Conservation (phyloP, 139 green algal genomes). For the Chlorella vulgaris region DNA sequence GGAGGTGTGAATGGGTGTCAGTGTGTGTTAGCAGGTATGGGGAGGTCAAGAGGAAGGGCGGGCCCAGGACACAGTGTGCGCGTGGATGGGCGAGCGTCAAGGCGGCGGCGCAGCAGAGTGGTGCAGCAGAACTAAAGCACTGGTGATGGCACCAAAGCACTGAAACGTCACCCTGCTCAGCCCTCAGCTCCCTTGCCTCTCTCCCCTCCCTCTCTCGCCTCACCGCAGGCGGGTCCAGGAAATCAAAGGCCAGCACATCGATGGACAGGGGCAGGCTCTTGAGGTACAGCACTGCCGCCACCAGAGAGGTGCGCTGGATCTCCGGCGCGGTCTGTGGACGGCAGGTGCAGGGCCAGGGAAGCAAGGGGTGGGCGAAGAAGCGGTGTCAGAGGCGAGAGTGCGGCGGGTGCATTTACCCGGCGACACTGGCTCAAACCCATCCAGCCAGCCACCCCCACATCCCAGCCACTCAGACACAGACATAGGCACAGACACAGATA, state of each 20-base stretch:
- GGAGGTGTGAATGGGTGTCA: background rate
- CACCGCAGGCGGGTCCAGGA: conserved; percentile 84
- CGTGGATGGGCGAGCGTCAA: background rate
- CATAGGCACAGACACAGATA: too few relatives aligned
- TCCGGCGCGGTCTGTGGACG: conserved; percentile 76
- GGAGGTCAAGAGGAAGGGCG: too few relatives aligned
- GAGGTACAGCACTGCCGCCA: conserved; percentile 88
- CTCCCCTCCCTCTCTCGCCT: background rate
- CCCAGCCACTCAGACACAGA: too few relatives aligned
- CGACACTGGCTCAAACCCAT: too few relatives aligned
- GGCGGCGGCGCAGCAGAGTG: too few relatives aligned
- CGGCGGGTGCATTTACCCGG: background rate
- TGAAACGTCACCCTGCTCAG: too few relatives aligned
- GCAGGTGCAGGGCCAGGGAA: background rate
- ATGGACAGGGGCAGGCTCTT: conserved; percentile 84
- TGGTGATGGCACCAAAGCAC: too few relatives aligned
- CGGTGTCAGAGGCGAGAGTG: background rate
- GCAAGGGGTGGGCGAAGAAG: background rate
- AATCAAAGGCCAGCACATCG: conserved; percentile 95
- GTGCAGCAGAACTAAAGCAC: too few relatives aligned
- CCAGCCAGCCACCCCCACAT: too few relatives aligned
- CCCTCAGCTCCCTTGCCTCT: background rate
- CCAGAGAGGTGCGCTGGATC: conserved; percentile 91
- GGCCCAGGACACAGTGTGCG: background rate
- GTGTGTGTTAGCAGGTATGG: too few relatives aligned